These are phyloP conservation scores for Sequoiadendron giganteum DNA, from an alignment of 75 land plant genomes.

Conservation along the genomic window DNA sequence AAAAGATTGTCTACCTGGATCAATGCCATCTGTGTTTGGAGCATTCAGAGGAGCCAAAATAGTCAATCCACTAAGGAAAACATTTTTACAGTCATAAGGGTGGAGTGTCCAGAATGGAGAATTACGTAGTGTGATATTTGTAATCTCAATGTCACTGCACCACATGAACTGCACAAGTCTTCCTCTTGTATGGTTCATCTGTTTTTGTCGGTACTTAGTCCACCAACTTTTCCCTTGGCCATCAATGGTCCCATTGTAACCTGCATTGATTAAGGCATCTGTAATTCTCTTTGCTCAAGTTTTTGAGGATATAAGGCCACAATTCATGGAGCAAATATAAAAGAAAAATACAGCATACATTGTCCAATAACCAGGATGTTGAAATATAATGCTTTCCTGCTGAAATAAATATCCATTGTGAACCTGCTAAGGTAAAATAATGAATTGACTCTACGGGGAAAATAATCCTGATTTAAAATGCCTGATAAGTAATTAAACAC, in stretches of 20 bases:
- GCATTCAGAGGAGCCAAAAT: conserved; percentile 85
- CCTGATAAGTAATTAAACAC: background rate
- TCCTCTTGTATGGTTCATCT: conserved; percentile 79
- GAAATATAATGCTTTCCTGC: background rate
- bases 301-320: background rate
- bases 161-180: conserved; percentile 93
- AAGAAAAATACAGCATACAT: background rate
- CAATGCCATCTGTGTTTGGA: conserved; percentile 98
- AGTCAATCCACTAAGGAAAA: conserved; percentile 67
- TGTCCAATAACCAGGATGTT: background rate
- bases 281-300: background rate
- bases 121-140: conserved; percentile 77
- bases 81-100: conserved; percentile 94
- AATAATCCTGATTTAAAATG: background rate
- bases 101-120: conserved; percentile 98
- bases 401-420: background rate
- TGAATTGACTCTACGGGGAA: background rate
- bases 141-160: conserved; percentile 71
- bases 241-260: conserved; percentile 95
- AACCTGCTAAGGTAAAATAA: background rate
- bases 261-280: conserved; percentile 30
- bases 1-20: conserved; percentile 69
- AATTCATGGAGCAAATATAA: background rate
- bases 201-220: conserved; percentile 65
- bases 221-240: conserved; percentile 95